Conservation (phyloP, 768 basidiomycete genomes). For the Lactarius sanguifluus region DNA sequence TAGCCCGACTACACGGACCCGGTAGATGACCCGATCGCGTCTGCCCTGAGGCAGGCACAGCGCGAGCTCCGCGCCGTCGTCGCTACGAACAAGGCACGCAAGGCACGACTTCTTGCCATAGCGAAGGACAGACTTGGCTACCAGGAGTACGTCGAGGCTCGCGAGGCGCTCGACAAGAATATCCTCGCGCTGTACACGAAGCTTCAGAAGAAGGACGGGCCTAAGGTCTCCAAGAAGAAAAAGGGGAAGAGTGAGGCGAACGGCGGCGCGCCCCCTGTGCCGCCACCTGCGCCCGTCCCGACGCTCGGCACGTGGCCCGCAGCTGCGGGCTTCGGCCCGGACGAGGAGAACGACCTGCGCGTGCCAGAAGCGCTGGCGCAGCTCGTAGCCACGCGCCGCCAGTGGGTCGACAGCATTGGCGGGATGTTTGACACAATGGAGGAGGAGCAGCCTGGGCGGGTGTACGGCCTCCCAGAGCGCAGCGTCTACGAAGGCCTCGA, state of each 20-base stretch:
- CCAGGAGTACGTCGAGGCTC: conserved; percentile 84
- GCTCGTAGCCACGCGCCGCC: conserved; percentile 70
- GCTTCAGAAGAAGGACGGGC: conserved; percentile 77
- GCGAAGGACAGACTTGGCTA: conserved; percentile 88
- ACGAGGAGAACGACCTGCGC: conserved; percentile 61
- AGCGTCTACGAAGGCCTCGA: conserved; percentile 78
- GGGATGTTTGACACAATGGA: conserved; percentile 75
- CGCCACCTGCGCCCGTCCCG: conserved; percentile 13
- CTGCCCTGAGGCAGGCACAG: conserved; percentile 87
- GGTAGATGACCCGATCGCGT: conserved; percentile 93
- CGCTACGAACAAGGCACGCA: conserved; percentile 81
- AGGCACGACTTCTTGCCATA: conserved; percentile 64
- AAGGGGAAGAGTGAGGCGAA: conserved; percentile 45
- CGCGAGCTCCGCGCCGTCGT: conserved; percentile 73
- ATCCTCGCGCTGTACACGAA: conserved; percentile 73
- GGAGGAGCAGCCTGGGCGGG: conserved; percentile 57
- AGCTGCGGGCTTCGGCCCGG: conserved; percentile 65
- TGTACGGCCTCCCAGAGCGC: conserved; percentile 73
- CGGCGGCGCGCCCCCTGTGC: conserved; percentile 29
- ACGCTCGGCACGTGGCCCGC: conserved; percentile 64
- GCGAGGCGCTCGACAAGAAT: conserved; percentile 85
- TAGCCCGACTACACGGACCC: conserved; percentile 74
- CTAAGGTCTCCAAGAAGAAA: conserved; percentile 71
- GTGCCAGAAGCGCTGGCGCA: conserved; percentile 68
- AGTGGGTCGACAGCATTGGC: conserved; percentile 80